Base-by-base conservation (phyloP, 2,329 filamentous ascomycete genomes). In the Ceratocystis albifundus region DNA sequence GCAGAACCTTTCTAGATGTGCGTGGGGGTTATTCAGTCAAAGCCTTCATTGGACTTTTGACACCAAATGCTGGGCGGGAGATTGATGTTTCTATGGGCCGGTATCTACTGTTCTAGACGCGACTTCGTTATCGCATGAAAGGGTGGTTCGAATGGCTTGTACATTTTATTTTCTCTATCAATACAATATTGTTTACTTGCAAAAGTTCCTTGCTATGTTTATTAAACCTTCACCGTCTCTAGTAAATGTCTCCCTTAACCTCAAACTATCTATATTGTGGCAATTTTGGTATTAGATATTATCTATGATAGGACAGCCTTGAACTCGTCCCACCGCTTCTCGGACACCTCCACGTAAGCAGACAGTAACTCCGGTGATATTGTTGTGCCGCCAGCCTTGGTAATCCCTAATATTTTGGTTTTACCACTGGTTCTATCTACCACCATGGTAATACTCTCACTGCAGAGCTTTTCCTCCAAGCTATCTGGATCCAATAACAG, bases 51-150 rank as follows among this genome's bases (percentile, higher is more conserved):
- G 66, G 66, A n/a, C 61, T 53, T 83, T 79, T 76, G 74, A 72
- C 75, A 75, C 75, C 76, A 70, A 70, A 71, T 75, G 77, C 77
- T 79, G 82, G 80, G 85, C 82, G 85, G 81, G 75, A 88, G 84
- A 88, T 77, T 71, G 76, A 83, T 69, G 71, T 76, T 71, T 71
- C 17, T 73, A 75, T 83, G 87, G 80, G 84, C 86, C 86, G 86
- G 88, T 90, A 90, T 90, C 88, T 90, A 86, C 88, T 89, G 85
- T 87, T 86, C 86, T 88, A 82, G 87, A 90, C 83, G 86, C 77
- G 77, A 76, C 64, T 65, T 22, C 64, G 64, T 55, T 68, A 59
- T 62, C 66, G 75, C 80, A 80, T 90, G 88, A 89, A 83, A 84
- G 85, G 85, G 87, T 85, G 80, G 88, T 87, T 90, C 88, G 88